Evolutionary conservation across 1,284 basidiomycete species (phyloP), one percentile per base, ranked within the genome.

Genomic region (Ceratobasidium sp.): DNA sequence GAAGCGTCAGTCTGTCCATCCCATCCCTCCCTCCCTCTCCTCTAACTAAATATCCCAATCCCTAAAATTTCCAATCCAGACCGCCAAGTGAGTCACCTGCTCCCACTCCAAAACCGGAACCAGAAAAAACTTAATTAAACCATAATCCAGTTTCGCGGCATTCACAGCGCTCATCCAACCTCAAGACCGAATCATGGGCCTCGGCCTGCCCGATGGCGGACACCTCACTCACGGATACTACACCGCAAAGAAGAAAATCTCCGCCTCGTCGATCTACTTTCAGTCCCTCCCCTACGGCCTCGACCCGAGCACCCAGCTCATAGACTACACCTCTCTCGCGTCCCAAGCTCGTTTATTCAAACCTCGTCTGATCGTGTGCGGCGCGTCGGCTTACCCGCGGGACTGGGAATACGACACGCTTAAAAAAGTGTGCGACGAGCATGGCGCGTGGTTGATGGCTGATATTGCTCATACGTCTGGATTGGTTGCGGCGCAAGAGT

Each of bases 211-310:
- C 49, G 97, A 99, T 84, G 98, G 98, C 86, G 98, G 98, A 79
- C 98, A 99, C 87, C 91, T 99, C 82, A 98, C 97, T 58, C 97
- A 99, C 86, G 97, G 97, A 55, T 98, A 98, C 90, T 99, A 98
- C 87, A 99, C 97, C 81, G 97, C 97, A 81, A 98, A 98, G 89
- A 98, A 98, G 91, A 99, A 99, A 89, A 99, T 99, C 92, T 98
- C 97, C 75, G 97, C 98, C 40, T 99, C 97, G 56, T 99, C 97
- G 23, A 99, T 99, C 89, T 99, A 99, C 91, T 99, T 99, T 94
- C 97, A 99, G 87, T 98, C 97, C 66, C 91, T 99, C 86, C 98
- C 98, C 69, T 99, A 99, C 85, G 92, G 91, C 79, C 95, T 99
- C 82, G 91, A 93, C 84, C 92, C 94, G 70, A 86, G 91, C 77